Evolutionary conservation across 192 early-diverging fungal genomes (phyloP), one percentile per base, ranked within the genome.

Genomic region (Podila horticola): DNA sequence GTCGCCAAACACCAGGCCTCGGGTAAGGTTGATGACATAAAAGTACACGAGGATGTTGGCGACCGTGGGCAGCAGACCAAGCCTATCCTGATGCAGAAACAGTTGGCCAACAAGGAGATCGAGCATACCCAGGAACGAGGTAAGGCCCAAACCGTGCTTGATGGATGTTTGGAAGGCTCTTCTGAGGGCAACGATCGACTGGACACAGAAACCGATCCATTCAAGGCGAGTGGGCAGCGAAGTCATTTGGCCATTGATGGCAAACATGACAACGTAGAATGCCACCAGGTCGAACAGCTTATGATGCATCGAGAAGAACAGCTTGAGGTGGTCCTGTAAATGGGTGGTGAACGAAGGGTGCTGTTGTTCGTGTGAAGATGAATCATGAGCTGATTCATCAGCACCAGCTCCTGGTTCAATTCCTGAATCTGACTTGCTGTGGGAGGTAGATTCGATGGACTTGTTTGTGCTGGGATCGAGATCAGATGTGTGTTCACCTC

Each of bases 191-290:
- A 79, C 70, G 41, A 79, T 72, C 3, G 75, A 79, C 52, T 79
- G 75, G 1, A 79, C 75, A 62, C 75, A 79, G 61, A 79, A 79
- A 4, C 75, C 75, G 52, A 79, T 79, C 75, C 75, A 79, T 36
- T 79, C 75, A 12, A 79, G 75, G n/a, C 75, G 75, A n/a, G 75
- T 79, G 10, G 75, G 75, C 4, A 79, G 70, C 28, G 75, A 79
- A 51, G 75, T 79, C 65, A 79, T 79, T 64, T 79, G 75, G 26
- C 75, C 75, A 49, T 79, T 79, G 61, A 79, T 67, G n/a, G 77
- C 77, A 73, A 81, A 81, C 77, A 81, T 81, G 71, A 81, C 77
- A 5, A 81, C 77, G 58, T 81, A 81, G 31, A 81, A 81, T 12
- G 77, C 77, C 12, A 81, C 77, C 3, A 81, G 50, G 64, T 81